Evolutionary conservation across 306 rosid genomes (phyloP).

Genomic region (Dryas alaskensis): DNA sequence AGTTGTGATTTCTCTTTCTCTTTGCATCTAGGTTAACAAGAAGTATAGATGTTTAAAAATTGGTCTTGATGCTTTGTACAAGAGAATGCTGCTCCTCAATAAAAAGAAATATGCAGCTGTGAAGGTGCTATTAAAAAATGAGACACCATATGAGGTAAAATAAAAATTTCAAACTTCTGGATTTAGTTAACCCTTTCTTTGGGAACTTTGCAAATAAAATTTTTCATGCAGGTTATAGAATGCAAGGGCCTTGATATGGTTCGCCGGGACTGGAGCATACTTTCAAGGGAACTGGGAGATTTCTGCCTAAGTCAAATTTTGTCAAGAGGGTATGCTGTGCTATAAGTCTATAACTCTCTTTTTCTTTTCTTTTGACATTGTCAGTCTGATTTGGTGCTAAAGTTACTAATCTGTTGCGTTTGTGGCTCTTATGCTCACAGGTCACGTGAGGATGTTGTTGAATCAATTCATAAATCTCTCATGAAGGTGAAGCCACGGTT

Average conservation of each 20-base stretch:
- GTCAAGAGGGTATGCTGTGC: conserved; percentile 77
- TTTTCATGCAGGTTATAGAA: conserved; percentile 67
- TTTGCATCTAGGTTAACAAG: conserved; percentile 75
- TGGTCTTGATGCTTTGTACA: conserved; percentile 92
- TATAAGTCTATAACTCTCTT: neutral
- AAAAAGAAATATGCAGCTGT: conserved; percentile 97
- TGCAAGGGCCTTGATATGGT: conserved; percentile 99
- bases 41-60: conserved; percentile 87
- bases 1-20: conserved; percentile 26
- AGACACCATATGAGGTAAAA: conserved; percentile 70
- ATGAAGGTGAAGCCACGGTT: conserved; percentile 55
- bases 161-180: conserved; percentile 2
- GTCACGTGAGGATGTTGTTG: conserved; percentile 91
- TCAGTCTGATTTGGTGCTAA: conserved; percentile 13
- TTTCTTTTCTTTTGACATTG: neutral
- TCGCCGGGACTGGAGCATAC: conserved; percentile 93
- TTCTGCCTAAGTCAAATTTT: conserved; percentile 88
- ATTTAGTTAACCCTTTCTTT: conserved; percentile 14
- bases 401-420: conserved; percentile 7
- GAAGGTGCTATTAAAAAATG: conserved; percentile 71
- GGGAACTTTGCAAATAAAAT: conserved; percentile 12
- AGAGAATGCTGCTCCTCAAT: conserved; percentile 97
- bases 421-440: conserved; percentile 39
- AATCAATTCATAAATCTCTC: conserved; percentile 84
- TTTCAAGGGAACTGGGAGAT: conserved; percentile 91